Percentiles rank a stretch among this genome's conserved stretches.
Conservation (phyloP, 805 yeast genomes). For the Ogataea methylovora region DNA sequence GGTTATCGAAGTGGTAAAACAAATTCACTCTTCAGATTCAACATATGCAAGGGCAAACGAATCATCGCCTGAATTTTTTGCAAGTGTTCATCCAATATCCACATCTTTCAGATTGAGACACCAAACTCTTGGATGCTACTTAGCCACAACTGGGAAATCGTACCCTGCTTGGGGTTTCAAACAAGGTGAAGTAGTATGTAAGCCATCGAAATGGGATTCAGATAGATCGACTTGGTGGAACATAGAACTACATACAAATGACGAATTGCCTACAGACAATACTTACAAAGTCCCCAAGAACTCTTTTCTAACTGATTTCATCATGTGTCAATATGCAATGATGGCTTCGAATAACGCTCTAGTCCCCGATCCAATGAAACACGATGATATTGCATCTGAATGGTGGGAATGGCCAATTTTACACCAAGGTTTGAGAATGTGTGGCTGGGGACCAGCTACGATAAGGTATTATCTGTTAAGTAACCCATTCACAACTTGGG, state of each 20-base stretch:
- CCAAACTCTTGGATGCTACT: conserved; percentile 66
- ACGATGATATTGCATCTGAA: conserved; percentile 60
- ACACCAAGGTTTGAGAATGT: conserved; percentile 65
- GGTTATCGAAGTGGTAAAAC: conserved; percentile 64
- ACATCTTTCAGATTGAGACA: conserved; percentile 74
- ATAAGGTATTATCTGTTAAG: conserved; percentile 62
- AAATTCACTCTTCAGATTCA: conserved; percentile 26
- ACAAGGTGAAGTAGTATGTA: conserved; percentile 85
- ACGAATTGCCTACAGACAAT: conserved; percentile 29
- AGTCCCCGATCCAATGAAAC: conserved; percentile 66
- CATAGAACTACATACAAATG: conserved; percentile 60
- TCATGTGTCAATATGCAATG: conserved; percentile 71
- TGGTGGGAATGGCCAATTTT: conserved; percentile 86
- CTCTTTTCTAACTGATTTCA: conserved; percentile 58
- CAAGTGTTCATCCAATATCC: conserved; percentile 68
- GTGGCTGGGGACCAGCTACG: conserved; percentile 55
- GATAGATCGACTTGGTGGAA: conserved; percentile 80
- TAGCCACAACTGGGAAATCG: conserved; percentile 72
- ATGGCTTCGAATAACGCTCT: conserved; percentile 79
- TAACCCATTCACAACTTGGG: conserved; percentile 58
- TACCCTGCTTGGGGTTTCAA: conserved; percentile 98
- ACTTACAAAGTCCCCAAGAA: conserved; percentile 36
- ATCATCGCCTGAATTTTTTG: conserved; percentile 36
- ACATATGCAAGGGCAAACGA: conserved; percentile 28
- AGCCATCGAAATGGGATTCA: conserved; percentile 34